Evolutionary conservation across 2,329 filamentous ascomycete genomes (phyloP).

Genomic region (Botrytis pseudocinerea): DNA sequence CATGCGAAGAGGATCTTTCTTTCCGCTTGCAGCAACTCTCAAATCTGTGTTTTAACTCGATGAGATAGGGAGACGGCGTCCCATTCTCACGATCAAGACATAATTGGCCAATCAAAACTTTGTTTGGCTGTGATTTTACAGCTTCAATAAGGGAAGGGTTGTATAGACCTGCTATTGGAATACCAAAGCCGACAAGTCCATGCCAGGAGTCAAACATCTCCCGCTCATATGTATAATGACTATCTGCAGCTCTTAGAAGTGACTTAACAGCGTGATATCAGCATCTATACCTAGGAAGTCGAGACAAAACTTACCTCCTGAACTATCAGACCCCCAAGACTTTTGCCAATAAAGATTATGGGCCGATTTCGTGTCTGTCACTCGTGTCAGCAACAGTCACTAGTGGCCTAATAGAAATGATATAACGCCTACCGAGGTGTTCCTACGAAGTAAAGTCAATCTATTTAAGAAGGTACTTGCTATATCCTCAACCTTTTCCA

Average conservation of each 20-base stretch:
- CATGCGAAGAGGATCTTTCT: neutral
- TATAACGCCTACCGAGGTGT: neutral
- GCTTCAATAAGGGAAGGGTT: slow-evolving; percentile 18
- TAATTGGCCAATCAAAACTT: slow-evolving; percentile 14
- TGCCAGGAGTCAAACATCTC: slow-evolving; percentile 14
- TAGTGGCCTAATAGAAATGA: no score
- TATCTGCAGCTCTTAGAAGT: neutral
- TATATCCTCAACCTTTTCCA: slow-evolving; percentile 9
- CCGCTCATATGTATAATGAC: neutral
- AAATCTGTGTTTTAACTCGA: slow-evolving; percentile 6
- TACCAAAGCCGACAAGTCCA: slow-evolving; percentile 21
- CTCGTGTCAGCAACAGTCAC: neutral
- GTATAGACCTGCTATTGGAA: slow-evolving; percentile 14
- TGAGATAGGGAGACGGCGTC: slow-evolving; percentile 2
- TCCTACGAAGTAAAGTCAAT: neutral
- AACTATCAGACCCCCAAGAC: slow-evolving; percentile 18
- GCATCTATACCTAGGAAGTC: neutral
- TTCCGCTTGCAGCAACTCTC: slow-evolving; percentile 9
- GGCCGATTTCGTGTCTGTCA: slow-evolving; percentile 10
- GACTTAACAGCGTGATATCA: neutral
- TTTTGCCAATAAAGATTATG: slow-evolving; percentile 24
- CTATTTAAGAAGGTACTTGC: slow-evolving; percentile 14
- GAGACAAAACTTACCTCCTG: neutral
- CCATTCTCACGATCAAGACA: slow-evolving; percentile 14
- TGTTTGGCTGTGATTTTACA: slow-evolving; percentile 20